Evolutionary conservation across 202 grass and related monocot species (phyloP), one percentile per base, ranked within the genome.

Genomic region (Schoenoplectus tabernaemontani): DNA sequence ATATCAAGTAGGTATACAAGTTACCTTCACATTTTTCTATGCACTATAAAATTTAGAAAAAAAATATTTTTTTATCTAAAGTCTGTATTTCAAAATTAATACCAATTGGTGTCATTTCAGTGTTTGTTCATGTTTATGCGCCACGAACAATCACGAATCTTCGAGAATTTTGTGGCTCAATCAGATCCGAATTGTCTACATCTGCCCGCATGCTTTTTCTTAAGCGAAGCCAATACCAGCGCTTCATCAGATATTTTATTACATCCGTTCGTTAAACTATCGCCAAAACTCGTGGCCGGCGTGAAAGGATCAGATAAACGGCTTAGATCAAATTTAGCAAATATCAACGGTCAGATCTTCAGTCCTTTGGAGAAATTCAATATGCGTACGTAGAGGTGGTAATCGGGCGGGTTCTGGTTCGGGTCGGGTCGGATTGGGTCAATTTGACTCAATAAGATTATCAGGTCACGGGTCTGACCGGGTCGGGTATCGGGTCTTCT

Each of bases 151-250:
- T 16, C 26, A 80, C 30, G 23, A 46, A 80, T 16, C 15, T 80
- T 64, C 47, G 33, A 70, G 1, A 36, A 78, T 53, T 82, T 64
- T 85, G 87, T 92, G 87, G 90, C 30, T 71, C 44, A 73, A 65
- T 1, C 22, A 36, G 36, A 51, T 75, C 90, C 24, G 38, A 78
- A 44, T 4, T 34, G 19, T 19, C 15, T 34, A 44, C 6, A 17
- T 4, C 12, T 32, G 15, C 34, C 19, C 37, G 63, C 53, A 16
- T 15, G 9, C 19, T n/a, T 8, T 44, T 10, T 1, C 44, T 12
- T 10, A 16, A 3, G 17, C 6, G 60, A 32, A 85, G 80, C 57
- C 0, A 0, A 0, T 0, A 33, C 65, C 58, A 63, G 23, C 33
- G 3, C 20, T 4, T 1, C 13, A 26, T n/a, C 39, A 7, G 0